A percentile compares a stretch with the other conserved stretches of the same genome.
Evolutionary conservation across 345 rosid genomes (phyloP).

Genomic region (Turritis glabra): DNA sequence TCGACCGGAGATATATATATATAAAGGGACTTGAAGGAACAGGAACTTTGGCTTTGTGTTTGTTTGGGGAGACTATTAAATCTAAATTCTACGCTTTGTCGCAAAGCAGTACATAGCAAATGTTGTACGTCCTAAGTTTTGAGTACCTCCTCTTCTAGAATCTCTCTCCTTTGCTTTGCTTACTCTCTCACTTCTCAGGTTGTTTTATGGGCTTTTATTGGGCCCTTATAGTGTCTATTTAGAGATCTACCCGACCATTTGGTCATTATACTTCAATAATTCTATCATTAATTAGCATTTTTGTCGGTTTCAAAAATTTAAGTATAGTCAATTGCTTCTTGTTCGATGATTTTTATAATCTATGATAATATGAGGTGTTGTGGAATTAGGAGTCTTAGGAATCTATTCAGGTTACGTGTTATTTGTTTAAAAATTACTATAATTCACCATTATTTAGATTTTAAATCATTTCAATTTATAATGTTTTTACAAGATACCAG

Average conservation of each 20-base stretch:
- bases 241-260: not conserved
- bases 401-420: not conserved
- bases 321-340: slow-evolving; percentile 14
- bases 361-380: not conserved
- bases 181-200: not conserved
- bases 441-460: not conserved
- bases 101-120: slow-evolving; percentile 32
- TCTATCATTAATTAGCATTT: slow-evolving; percentile 1
- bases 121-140: slow-evolving; percentile 42
- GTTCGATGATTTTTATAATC: slow-evolving; percentile 7
- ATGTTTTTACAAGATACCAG: not conserved
- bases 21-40: slow-evolving; percentile 15
- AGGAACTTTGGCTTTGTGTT: slow-evolving; percentile 16
- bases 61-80: not conserved
- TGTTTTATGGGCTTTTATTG: slow-evolving; percentile 5
- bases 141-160: slow-evolving; percentile 41
- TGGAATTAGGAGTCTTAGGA: not conserved
- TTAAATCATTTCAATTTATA: not conserved
- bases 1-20: slow-evolving; percentile 1
- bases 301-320: not conserved
- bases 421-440: not conserved
- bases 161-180: not conserved
- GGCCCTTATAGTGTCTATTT: not conserved
- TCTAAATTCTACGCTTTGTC: slow-evolving; percentile 37
- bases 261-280: not conserved